Evolutionary conservation across 768 basidiomycete species (phyloP), one percentile per base, ranked within the genome.

Genomic region (Sarcodon aspratus): DNA sequence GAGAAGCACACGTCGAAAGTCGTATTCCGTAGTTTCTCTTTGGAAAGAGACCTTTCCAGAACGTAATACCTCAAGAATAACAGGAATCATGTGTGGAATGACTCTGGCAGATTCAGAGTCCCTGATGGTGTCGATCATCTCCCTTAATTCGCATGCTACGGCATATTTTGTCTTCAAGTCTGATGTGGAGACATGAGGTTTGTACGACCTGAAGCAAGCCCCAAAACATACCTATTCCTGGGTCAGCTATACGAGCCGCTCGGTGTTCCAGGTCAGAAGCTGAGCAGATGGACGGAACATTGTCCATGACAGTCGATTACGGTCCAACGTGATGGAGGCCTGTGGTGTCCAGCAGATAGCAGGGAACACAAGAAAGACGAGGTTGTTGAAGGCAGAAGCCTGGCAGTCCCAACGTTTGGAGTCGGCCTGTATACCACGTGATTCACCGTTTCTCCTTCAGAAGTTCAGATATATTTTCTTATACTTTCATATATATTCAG

Each of bases 1-100:
- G 50, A 98, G 74, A 12, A 96, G 74, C 36, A 83, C 79, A 54
- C 86, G 82, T 42, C 96, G 87, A 59, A 95, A 90, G 55, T 81
- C 78, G 66, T 85, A 85, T 63, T 88, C 85, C 15, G 72, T 59
- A 6, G 74, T 71, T 55, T 84, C 82, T 59, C 79, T 85, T 50
- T 77, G 74, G 48, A 78, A 78, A 2, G 81, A 72, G 8, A 79
- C 74, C 48, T 85, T 78, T 45, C 80, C 80, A 36, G 77, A 76
- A 47, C 78, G 80, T 43, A 92, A 69, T 13, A 88, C 70, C 54
- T 86, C 82, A 27, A 87, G 68, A 27, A 91, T 66, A 21, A 83
- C 76, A 12, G 83, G 82, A 46, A 89, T 79, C 60, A 88, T 79
- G 54, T 79, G 77, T 7, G 80, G 79, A 17, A 89, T 70, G 33